These are phyloP conservation scores for Mycena alexandri DNA, from an alignment of 768 basidiomycete species.

Conservation along the genomic window DNA sequence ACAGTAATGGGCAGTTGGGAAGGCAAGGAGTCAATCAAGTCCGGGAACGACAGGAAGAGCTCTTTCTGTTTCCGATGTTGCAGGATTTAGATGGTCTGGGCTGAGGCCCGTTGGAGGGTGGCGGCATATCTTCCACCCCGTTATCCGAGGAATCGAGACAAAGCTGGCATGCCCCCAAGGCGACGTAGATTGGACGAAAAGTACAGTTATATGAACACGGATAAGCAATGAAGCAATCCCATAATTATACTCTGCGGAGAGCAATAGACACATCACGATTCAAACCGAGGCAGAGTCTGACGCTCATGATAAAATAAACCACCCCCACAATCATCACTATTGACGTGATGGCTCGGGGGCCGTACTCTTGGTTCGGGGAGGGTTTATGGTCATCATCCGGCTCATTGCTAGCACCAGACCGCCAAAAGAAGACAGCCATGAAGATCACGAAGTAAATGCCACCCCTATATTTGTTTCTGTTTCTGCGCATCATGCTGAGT, in stretches of 20 bases:
- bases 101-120: no score
- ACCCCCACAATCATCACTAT: constrained; percentile 11
- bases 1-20: no score
- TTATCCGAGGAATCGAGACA: no score
- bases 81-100: no score
- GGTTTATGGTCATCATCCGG: constrained; percentile 9
- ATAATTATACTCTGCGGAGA: constrained; percentile 7
- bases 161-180: no score
- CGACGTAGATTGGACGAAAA: no score
- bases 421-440: constrained; percentile 11
- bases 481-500: background rate
- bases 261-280: constrained; percentile 8
- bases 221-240: constrained; percentile 6
- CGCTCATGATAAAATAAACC: constrained; percentile 8
- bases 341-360: constrained; percentile 9
- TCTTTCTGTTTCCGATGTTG: no score
- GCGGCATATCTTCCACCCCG: no score
- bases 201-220: background rate
- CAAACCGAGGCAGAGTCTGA: constrained; percentile 9
- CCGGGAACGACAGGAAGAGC: no score
- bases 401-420: constrained; percentile 15
- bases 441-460: constrained; percentile 16
- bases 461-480: constrained; percentile 5
- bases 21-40: no score
- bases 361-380: constrained; percentile 12